A percentile compares a stretch with the other conserved stretches of the same genome.
Evolutionary conservation across 495 filamentous ascomycete species (phyloP).

Genomic region (Poronia punctata): DNA sequence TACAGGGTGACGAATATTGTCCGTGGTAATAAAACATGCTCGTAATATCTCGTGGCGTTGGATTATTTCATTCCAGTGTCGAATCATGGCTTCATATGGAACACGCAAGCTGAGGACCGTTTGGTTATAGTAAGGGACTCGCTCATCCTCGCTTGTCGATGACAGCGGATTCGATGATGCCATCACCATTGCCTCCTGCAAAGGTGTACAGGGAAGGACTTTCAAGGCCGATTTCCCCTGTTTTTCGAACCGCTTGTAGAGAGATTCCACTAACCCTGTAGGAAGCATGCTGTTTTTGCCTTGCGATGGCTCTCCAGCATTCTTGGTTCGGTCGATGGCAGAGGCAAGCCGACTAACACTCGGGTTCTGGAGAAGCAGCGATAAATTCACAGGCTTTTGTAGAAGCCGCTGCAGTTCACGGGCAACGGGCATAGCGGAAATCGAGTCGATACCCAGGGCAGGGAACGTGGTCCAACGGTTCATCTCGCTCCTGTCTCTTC

Average conservation of each 20-base stretch:
- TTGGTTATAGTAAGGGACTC: constrained; percentile 35
- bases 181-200: constrained; percentile 76
- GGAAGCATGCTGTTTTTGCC: constrained; percentile 27
- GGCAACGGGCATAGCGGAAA: constrained; percentile 67
- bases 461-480: constrained; percentile 39
- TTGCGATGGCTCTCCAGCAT: constrained; percentile 2
- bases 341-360: constrained; percentile 50
- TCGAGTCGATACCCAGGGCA: constrained; percentile 66
- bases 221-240: constrained; percentile 34
- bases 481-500: constrained; percentile 48
- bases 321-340: constrained; percentile 5
- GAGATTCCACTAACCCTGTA: constrained; percentile 22
- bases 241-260: constrained; percentile 25
- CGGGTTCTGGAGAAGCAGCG: constrained; percentile 54
- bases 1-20: constrained; percentile 41
- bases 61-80: constrained; percentile 45
- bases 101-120: constrained; percentile 32
- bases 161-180: constrained; percentile 21
- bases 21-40: constrained; percentile 54
- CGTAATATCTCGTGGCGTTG: constrained; percentile 56
- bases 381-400: constrained; percentile 46
- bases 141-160: constrained; percentile 8
- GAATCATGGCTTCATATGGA: constrained; percentile 17
- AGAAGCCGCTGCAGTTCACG: constrained; percentile 39
- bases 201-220: constrained; percentile 69